These are phyloP conservation scores for Aureobasidium namibiae DNA, from an alignment of 2,329 filamentous ascomycete genomes.

Conservation along the genomic window DNA sequence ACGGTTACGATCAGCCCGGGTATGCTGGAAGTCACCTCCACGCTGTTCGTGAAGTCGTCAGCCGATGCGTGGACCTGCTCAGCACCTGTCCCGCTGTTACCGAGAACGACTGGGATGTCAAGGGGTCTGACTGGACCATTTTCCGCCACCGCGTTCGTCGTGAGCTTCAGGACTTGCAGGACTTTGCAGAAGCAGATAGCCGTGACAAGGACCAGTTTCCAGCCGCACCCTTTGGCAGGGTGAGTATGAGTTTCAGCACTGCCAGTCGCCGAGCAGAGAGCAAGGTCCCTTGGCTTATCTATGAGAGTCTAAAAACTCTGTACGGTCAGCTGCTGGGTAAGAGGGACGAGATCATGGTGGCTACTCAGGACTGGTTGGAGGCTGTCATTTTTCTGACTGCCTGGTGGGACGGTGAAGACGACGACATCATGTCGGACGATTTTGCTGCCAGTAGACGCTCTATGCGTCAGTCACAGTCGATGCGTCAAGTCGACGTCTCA, in stretches of 20 bases:
- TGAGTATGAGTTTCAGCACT: constrained; percentile 56
- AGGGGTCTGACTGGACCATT: constrained; percentile 70
- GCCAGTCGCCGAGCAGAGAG: constrained; percentile 69
- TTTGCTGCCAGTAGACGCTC: constrained; percentile 38
- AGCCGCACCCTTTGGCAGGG: constrained; percentile 30
- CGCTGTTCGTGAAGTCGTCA: constrained; percentile 65
- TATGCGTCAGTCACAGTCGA: constrained; percentile 29
- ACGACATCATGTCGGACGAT: constrained; percentile 36
- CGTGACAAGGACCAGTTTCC: constrained; percentile 31
- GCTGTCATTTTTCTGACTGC: constrained; percentile 73
- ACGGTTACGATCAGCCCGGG: constrained; percentile 53
- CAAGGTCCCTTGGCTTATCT: constrained; percentile 81
- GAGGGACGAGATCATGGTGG: constrained; percentile 63
- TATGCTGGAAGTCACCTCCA: constrained; percentile 71
- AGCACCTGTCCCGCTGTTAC: constrained; percentile 62
- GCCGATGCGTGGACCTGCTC: constrained; percentile 60
- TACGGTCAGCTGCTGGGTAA: constrained; percentile 76
- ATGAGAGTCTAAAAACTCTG: constrained; percentile 71
- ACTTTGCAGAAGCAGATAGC: constrained; percentile 69
- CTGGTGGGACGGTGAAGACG: constrained; percentile 85
- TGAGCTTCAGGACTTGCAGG: constrained; percentile 61
- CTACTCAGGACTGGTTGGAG: constrained; percentile 86
- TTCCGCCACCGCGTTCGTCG: constrained; percentile 70
- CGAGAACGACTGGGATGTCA: constrained; percentile 70
- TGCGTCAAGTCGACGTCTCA: constrained; percentile 41